Evolutionary conservation across 257 asterid genomes (phyloP), one percentile per base, ranked within the genome.

Genomic region (Cruciata laevipes): DNA sequence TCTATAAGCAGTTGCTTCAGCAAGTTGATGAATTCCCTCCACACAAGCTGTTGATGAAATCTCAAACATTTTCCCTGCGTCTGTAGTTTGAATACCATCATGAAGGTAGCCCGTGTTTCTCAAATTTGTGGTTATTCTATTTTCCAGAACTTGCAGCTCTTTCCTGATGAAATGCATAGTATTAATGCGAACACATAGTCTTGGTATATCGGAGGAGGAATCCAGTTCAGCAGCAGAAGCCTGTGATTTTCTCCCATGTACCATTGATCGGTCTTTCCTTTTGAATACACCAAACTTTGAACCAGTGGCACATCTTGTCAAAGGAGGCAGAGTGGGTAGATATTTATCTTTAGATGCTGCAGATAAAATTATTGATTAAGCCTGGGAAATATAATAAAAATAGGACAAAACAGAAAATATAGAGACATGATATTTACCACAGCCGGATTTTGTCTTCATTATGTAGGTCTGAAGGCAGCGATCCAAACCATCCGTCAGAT

Each of bases 21-120:
- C 87, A 57, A 92, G 84, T 72, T 86, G 91, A 70, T 80, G 81
- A 72, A 89, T 85, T 69, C 96, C 97, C 77, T 89, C 96, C 67
- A 76, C 37, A 79, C 95, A 87, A 51, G 86, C 84, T 73, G 89
- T 71, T 67, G 71, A 58, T n/a, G 98, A 84, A 66, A 83, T 79
- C 83, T 72, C 83, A 40, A 92, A 86, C 61, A 79, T 71, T 70
- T 75, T 75, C 20, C 77, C 79, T 30, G 71, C 70, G n/a, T 77
- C 89, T 37, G 44, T 71, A 37, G 80, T 74, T 20, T 81, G 25
- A 73, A 75, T 81, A 70, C 73, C 77, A 38, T 82, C 82, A 18
- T 74, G 73, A 33, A 73, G 74, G 66, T 78, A 77, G 66, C 89
- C 91, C 38, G 70, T 71, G 56, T 73, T 84, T 67, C 73, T 85